Base-by-base conservation (phyloP, 768 basidiomycete genomes). In the Hemileccinum impolitum region DNA sequence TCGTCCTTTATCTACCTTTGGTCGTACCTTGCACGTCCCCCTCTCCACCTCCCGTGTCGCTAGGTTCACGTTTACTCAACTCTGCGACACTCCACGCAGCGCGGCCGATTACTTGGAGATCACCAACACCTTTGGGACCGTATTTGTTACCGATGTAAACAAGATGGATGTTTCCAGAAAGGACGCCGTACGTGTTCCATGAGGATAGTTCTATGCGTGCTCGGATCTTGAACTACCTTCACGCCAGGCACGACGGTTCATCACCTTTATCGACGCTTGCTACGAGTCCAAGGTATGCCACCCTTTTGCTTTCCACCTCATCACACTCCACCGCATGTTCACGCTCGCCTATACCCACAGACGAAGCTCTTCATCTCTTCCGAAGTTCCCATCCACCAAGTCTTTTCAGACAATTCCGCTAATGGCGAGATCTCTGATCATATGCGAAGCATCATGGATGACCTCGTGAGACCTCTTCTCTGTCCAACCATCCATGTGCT, bases 91-190 rank as follows among this genome's bases (percentile, higher is more conserved):
- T 58, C 90, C 94, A 1, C 71, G 96, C 60, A 90, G 90, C 60
- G 95, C 96, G 19, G 93, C 93, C 2, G 96, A 99, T 67, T 99
- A 98, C 68, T 65, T 99, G 34, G 93, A 97, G 71, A 80, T 99
- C 48, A 95, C 94, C 4, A 83, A 83, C 60, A 82, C 75, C 26
- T 99, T 96, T 64, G 77, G 79, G 25, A 95, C 93, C 13, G 74
- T 99, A 14, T 98, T 99, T 62, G 72, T 99, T 30, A 72, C 84
- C 37, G 85, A 91, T 60, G 82, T 98, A 26, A 90, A 88, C 39
- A 89, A 90, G 74, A 85, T 99, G 85, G 88, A 83, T 1, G 65
- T 97, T 55, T 77, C 81, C 46, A 78, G 83, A 64, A 94, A 96
- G 70, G 96, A 99, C 64, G 77, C 86, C 72, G 91, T 90, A 63